phyloP scores from a whole-genome alignment of 2,329 filamentous ascomycete species.

The Penicillium oxalicum region DNA sequence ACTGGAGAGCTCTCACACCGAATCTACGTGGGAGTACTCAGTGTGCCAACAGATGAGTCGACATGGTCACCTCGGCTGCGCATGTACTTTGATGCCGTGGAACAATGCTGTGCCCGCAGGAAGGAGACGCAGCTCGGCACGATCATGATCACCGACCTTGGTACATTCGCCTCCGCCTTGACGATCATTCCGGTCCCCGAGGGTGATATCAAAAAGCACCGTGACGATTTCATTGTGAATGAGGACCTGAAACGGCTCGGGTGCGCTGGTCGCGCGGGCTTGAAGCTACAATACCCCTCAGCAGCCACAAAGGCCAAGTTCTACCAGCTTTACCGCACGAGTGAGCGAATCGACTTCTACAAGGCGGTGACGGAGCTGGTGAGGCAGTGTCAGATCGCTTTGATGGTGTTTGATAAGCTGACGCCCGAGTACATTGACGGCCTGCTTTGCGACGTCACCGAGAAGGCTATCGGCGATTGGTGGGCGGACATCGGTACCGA shows the following conservation, averaged over 20 bases:
- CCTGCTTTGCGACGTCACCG: conserved; percentile 85
- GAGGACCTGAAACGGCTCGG: conserved; percentile 88
- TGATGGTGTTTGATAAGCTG: conserved; percentile 81
- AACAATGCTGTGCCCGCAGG: conserved; percentile 75
- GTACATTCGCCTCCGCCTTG: conserved; percentile 82
- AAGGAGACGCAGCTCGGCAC: conserved; percentile 77
- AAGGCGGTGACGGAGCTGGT: conserved; percentile 80
- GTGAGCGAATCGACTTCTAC: conserved; percentile 71
- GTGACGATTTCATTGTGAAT: conserved; percentile 84
- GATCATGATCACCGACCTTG: conserved; percentile 90
- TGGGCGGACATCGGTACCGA: conserved; percentile 92
- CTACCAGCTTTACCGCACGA: conserved; percentile 80
- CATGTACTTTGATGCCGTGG: conserved; percentile 79
- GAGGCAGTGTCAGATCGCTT: conserved; percentile 81
- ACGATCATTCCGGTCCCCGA: conserved; percentile 88
- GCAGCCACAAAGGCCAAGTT: conserved; percentile 86
- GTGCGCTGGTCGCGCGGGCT: conserved; percentile 80
- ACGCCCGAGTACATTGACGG: conserved; percentile 88
- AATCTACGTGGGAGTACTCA: conserved; percentile 73
- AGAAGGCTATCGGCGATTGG: conserved; percentile 86
- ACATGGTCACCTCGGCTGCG: conserved; percentile 73
- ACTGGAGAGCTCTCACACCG: conserved; percentile 77
- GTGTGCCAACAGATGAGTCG: conserved; percentile 71
- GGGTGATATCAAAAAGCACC: conserved; percentile 73
- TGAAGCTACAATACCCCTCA: conserved; percentile 72